phyloP scores from a whole-genome alignment of 163 green algal genomes.

The Scenedesmus sp. region DNA sequence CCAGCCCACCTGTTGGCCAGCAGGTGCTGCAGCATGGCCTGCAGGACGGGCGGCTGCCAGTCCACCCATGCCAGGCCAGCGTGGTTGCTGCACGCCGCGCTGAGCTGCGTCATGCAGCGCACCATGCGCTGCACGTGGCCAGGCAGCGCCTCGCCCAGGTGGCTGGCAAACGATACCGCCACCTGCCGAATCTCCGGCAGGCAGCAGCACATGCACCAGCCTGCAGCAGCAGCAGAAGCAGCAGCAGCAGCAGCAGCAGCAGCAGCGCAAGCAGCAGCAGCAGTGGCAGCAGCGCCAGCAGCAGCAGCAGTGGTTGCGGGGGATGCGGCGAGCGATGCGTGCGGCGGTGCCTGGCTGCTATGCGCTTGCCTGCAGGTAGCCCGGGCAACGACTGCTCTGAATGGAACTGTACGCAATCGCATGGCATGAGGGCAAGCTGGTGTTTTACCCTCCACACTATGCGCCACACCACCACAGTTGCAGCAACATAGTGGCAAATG shows the following conservation, averaged over 20 bases:
- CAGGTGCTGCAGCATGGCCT: constrained; percentile 30
- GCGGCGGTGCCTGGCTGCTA: no score
- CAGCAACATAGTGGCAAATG: no score
- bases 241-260: background rate
- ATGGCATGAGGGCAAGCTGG: no score
- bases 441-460: no score
- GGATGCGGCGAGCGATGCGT: no score
- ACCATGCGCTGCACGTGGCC: constrained; percentile 20
- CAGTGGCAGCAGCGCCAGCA: no score
- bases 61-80: constrained; percentile 26
- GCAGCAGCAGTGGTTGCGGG: no score
- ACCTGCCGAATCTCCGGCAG: background rate
- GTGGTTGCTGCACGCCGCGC: constrained; percentile 22
- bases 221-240: background rate
- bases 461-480: constrained; percentile 8
- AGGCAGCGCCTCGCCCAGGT: background rate
- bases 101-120: constrained; percentile 23
- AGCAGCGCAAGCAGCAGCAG: no score
- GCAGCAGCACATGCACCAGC: constrained; percentile 10
- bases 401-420: no score
- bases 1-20: constrained; percentile 1
- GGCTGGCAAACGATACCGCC: background rate
- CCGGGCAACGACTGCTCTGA: no score
- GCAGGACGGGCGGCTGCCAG: constrained; percentile 35
- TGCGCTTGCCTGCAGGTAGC: no score